Evolutionary conservation across 805 yeast species (phyloP).

Genomic region (Saccharomycopsis sp.): DNA sequence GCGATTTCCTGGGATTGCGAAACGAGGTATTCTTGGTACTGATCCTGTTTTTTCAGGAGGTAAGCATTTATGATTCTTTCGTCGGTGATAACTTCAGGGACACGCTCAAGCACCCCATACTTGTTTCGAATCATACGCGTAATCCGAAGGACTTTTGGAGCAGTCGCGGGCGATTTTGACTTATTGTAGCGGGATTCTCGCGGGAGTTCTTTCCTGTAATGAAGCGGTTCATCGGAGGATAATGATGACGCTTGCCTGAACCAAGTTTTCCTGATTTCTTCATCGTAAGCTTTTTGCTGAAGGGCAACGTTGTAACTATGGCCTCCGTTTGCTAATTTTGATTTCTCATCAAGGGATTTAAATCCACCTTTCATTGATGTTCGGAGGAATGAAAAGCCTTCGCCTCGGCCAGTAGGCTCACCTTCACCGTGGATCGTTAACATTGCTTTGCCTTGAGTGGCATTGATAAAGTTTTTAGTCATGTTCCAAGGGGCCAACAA

Average conservation of each 20-base stretch:
- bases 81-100: slow-evolving; percentile 70
- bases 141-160: slow-evolving; percentile 47
- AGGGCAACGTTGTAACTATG: slow-evolving; percentile 74
- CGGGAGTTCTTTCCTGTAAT: slow-evolving; percentile 30
- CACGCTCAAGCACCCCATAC: slow-evolving; percentile 79
- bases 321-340: slow-evolving; percentile 31
- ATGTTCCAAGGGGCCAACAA: slow-evolving; percentile 92
- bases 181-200: slow-evolving; percentile 23
- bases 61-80: slow-evolving; percentile 85
- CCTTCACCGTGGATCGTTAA: slow-evolving; percentile 90
- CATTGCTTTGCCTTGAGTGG: slow-evolving; percentile 97
- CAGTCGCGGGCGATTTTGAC: slow-evolving; percentile 28
- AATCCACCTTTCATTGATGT: slow-evolving; percentile 97
- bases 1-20: slow-evolving; percentile 10
- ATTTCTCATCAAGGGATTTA: slow-evolving; percentile 33
- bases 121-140: slow-evolving; percentile 76
- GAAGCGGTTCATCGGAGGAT: slow-evolving; percentile 34
- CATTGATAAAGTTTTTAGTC: slow-evolving; percentile 84
- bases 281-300: slow-evolving; percentile 89
- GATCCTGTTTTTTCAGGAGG: slow-evolving; percentile 28
- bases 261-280: slow-evolving; percentile 87
- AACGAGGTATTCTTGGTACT: slow-evolving; percentile 42
- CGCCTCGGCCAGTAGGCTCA: slow-evolving; percentile 88
- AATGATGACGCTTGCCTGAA: slow-evolving; percentile 67
- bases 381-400: slow-evolving; percentile 79